Conservation (phyloP, 495 filamentous ascomycete genomes). For the Hypoxylon lienhwacheense region DNA sequence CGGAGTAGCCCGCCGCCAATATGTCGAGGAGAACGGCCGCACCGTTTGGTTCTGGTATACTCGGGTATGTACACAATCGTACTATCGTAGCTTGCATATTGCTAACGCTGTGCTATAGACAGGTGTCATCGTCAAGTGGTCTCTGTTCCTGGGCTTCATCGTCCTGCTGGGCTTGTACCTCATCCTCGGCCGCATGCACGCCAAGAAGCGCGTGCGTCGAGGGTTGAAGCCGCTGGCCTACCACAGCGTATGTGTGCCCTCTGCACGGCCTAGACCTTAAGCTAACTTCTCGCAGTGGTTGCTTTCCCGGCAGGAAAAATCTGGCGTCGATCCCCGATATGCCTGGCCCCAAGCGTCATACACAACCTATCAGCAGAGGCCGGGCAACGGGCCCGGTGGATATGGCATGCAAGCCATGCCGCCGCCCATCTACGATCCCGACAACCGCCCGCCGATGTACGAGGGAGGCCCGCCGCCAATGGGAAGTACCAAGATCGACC, state of each 20-base stretch:
- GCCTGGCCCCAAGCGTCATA: slow-evolving; percentile 46
- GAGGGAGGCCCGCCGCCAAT: slow-evolving; percentile 59
- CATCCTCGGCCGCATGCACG: slow-evolving; percentile 66
- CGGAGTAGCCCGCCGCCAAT: slow-evolving; percentile 24
- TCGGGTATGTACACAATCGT: slow-evolving; percentile 35
- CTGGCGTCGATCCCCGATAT: slow-evolving; percentile 56
- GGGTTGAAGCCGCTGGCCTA: slow-evolving; percentile 65
- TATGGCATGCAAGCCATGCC: slow-evolving; percentile 64
- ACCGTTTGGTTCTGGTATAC: slow-evolving; percentile 51
- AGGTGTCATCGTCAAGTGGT: slow-evolving; percentile 68
- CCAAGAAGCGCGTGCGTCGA: slow-evolving; percentile 61
- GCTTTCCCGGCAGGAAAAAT: slow-evolving; percentile 56
- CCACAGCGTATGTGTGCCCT: slow-evolving; percentile 59
- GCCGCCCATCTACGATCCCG: slow-evolving; percentile 55
- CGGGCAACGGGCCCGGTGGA: slow-evolving; percentile 31
- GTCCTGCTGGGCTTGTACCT: slow-evolving; percentile 56
- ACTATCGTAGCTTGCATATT: not conserved
- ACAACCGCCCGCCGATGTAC: slow-evolving; percentile 52
- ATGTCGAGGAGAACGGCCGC: slow-evolving; percentile 41
- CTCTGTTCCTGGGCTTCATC: slow-evolving; percentile 60
- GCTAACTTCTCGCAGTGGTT: slow-evolving; percentile 58
- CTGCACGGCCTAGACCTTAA: not conserved
- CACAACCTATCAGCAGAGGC: slow-evolving; percentile 35
- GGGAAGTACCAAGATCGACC: slow-evolving; percentile 59
- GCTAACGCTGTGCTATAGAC: slow-evolving; percentile 44